phyloP scores from a whole-genome alignment of 1,139 yeast species.

The Saccharomyces hybrid region DNA sequence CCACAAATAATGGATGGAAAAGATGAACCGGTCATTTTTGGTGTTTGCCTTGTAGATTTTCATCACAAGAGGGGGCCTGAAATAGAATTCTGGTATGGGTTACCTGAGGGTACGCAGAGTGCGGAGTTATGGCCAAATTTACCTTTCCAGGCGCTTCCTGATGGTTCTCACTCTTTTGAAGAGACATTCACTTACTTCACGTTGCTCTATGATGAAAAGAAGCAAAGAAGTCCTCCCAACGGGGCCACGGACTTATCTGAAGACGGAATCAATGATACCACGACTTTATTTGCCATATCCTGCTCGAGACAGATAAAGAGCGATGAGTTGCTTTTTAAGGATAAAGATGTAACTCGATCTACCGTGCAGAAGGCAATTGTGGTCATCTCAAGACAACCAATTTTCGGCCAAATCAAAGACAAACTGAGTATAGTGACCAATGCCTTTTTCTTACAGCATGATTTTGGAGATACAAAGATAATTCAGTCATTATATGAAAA shows the following conservation, averaged over 20 bases:
- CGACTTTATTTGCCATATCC: constrained; percentile 85
- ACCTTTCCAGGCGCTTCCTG: constrained; percentile 93
- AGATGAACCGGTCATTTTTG: constrained; percentile 44
- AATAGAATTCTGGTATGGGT: constrained; percentile 83
- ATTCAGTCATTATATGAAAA: constrained; percentile 69
- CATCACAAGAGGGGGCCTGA: constrained; percentile 95
- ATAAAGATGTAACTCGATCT: constrained; percentile 71
- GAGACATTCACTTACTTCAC: constrained; percentile 92
- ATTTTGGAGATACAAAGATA: constrained; percentile 61
- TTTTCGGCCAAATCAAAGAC: constrained; percentile 80
- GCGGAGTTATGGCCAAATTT: constrained; percentile 70
- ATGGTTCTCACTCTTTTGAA: constrained; percentile 86
- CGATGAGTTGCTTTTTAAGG: constrained; percentile 48
- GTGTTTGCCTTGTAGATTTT: constrained; percentile 85
- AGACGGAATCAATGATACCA: constrained; percentile 30
- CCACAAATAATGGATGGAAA: neutral
- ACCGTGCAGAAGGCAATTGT: constrained; percentile 89
- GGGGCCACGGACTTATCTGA: constrained; percentile 31
- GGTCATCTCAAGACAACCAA: constrained; percentile 78
- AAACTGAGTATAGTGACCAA: constrained; percentile 84
- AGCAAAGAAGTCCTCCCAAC: constrained; percentile 25
- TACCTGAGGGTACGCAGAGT: constrained; percentile 38
- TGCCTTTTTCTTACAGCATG: constrained; percentile 73
- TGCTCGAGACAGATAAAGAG: constrained; percentile 80
- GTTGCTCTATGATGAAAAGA: constrained; percentile 57